Evolutionary conservation across 2,329 filamentous ascomycete species (phyloP).

Genomic region (Diplodia intermedia): DNA sequence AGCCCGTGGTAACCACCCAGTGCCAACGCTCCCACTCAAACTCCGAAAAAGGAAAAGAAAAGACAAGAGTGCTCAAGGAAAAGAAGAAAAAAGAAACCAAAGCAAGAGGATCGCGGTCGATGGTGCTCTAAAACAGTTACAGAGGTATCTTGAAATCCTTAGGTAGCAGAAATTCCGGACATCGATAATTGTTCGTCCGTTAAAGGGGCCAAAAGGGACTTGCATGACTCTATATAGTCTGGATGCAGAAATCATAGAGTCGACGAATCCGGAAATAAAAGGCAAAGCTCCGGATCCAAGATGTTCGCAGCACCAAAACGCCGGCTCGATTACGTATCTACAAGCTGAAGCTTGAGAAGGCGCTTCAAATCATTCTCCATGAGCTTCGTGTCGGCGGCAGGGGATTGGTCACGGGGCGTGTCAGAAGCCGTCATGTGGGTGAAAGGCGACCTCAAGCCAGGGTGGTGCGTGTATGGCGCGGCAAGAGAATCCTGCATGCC

Average conservation of each 20-base stretch:
- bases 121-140: conserved; percentile 30
- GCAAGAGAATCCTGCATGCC: conserved; percentile 27
- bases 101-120: conserved; percentile 5
- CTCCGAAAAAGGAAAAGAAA: conserved; percentile 6
- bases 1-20: conserved; percentile 3
- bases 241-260: conserved; percentile 19
- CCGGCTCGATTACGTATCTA: conserved; percentile 30
- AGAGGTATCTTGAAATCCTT: conserved; percentile 29
- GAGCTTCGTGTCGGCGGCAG: conserved; percentile 40
- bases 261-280: conserved; percentile 26
- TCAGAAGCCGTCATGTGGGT: conserved; percentile 16
- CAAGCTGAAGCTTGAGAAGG: conserved; percentile 45
- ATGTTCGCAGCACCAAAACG: conserved; percentile 28
- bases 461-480: conserved; percentile 34
- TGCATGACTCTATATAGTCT: conserved; percentile 27
- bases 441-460: conserved; percentile 28
- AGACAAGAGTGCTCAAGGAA: background rate
- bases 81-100: conserved; percentile 11
- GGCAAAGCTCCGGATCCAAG: conserved; percentile 29
- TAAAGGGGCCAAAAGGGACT: conserved; percentile 20
- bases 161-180: conserved; percentile 28
- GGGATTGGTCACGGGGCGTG: conserved; percentile 13
- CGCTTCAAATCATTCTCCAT: conserved; percentile 52
- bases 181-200: conserved; percentile 17
- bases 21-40: conserved; percentile 6